These are phyloP conservation scores for Erigeron canadensis DNA, from an alignment of 129 eudicot genomes.

Conservation along the genomic window DNA sequence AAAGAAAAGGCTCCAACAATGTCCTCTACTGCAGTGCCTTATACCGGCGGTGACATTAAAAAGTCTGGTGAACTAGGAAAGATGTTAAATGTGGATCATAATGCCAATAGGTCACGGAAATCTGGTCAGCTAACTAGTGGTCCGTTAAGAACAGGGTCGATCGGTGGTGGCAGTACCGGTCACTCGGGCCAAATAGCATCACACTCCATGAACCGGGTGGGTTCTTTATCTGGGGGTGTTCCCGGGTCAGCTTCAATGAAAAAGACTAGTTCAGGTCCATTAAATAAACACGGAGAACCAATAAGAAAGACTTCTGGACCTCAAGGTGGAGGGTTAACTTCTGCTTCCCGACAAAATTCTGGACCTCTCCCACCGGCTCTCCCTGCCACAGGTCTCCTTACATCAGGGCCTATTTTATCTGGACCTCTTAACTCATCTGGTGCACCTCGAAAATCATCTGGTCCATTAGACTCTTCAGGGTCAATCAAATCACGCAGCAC, in stretches of 20 bases:
- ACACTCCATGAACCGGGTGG: slow-evolving; percentile 35
- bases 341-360: slow-evolving; percentile 71
- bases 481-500: slow-evolving; percentile 49
- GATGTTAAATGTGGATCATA: slow-evolving; percentile 67
- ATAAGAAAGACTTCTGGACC: slow-evolving; percentile 80
- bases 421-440: slow-evolving; percentile 86
- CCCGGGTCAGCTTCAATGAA: slow-evolving; percentile 60
- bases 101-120: slow-evolving; percentile 63
- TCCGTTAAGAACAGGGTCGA: slow-evolving; percentile 68
- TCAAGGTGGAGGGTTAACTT: slow-evolving; percentile 55
- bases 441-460: slow-evolving; percentile 82
- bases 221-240: slow-evolving; percentile 43
- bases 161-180: slow-evolving; percentile 46
- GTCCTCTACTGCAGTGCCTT: slow-evolving; percentile 79
- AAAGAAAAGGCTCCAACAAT: slow-evolving; percentile 79
- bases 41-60: slow-evolving; percentile 82
- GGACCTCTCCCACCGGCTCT: slow-evolving; percentile 80
- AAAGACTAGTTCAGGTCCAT: slow-evolving; percentile 80
- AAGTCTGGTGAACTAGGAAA: slow-evolving; percentile 86
- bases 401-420: slow-evolving; percentile 75
- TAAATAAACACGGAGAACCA: slow-evolving; percentile 92
- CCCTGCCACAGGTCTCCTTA: slow-evolving; percentile 70
- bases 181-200: slow-evolving; percentile 17
- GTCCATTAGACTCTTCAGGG: slow-evolving; percentile 60
- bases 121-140: slow-evolving; percentile 71